Percentiles rank a stretch among this genome's conserved stretches.
Conservation (phyloP, 2,329 filamentous ascomycete genomes). For the Hymenoscyphus fraxineus region DNA sequence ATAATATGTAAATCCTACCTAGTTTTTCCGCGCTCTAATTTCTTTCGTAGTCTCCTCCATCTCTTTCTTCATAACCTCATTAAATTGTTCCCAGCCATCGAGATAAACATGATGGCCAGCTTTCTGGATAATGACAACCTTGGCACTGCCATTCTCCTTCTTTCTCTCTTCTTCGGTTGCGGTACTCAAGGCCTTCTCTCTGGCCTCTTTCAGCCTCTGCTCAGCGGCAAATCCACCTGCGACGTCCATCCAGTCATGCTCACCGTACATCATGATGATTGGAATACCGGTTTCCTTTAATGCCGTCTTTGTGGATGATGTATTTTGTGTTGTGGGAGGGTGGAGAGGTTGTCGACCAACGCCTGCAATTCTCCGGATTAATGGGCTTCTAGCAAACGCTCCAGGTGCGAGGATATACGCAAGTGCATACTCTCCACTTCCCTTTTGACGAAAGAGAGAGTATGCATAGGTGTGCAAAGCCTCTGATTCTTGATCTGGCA, state of each 20-base stretch:
- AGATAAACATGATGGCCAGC: slow-evolving; percentile 72
- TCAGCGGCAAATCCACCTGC: slow-evolving; percentile 76
- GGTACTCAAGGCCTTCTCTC: slow-evolving; percentile 53
- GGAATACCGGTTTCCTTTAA: slow-evolving; percentile 62
- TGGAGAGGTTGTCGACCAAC: slow-evolving; percentile 68
- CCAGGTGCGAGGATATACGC: slow-evolving; percentile 91
- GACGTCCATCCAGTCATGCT: slow-evolving; percentile 98
- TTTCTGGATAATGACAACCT: slow-evolving; percentile 72
- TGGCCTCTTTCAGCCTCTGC: slow-evolving; percentile 71
- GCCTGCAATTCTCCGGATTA: slow-evolving; percentile 81
- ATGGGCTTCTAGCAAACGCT: slow-evolving; percentile 81
- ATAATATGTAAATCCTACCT: neutral
- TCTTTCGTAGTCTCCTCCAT: slow-evolving; percentile 52
- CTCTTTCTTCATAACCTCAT: slow-evolving; percentile 59
- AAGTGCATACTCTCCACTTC: slow-evolving; percentile 89
- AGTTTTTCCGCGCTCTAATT: slow-evolving; percentile 13
- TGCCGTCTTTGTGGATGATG: slow-evolving; percentile 1
- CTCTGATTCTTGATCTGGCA: slow-evolving; percentile 74
- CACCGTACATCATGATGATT: slow-evolving; percentile 91
- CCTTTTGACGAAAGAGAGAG: slow-evolving; percentile 85
- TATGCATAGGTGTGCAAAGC: slow-evolving; percentile 92
- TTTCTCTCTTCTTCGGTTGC: slow-evolving; percentile 65
- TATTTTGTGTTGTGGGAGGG: slow-evolving; percentile 5
- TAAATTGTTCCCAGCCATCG: slow-evolving; percentile 68
- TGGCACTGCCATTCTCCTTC: slow-evolving; percentile 74